Conservation (phyloP, 768 basidiomycete species). For the Sporobolomyces roseus region DNA sequence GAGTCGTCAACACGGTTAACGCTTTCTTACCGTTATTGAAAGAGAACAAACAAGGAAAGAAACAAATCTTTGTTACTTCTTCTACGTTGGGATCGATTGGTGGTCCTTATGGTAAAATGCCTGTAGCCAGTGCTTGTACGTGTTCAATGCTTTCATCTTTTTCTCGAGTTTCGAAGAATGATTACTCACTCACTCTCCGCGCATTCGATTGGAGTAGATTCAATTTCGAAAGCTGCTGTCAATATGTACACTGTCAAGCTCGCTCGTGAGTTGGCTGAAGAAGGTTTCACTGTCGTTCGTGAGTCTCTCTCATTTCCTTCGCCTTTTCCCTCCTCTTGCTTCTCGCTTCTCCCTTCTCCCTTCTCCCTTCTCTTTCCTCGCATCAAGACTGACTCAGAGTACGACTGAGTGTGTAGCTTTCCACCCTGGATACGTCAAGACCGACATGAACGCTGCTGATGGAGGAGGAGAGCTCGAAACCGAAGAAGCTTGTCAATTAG, state of each 20-base stretch:
- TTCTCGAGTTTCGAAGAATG: no score
- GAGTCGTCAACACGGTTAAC: slow-evolving; percentile 50
- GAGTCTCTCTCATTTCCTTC: background rate
- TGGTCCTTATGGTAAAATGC: background rate
- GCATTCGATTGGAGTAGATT: no score
- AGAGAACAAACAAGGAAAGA: slow-evolving; percentile 7
- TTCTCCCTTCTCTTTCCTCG: no score
- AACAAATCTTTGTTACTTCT: slow-evolving; percentile 29
- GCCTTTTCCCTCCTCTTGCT: no score
- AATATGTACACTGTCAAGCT: slow-evolving; percentile 35
- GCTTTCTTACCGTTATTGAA: slow-evolving; percentile 52
- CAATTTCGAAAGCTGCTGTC: slow-evolving; percentile 31
- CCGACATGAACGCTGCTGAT: no score
- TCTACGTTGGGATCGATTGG: background rate
- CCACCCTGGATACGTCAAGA: no score
- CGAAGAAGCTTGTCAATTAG: background rate
- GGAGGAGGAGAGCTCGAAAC: no score
- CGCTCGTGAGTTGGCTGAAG: slow-evolving; percentile 17
- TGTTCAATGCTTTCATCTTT: background rate
- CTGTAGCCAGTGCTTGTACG: slow-evolving; percentile 14
- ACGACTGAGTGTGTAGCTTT: no score
- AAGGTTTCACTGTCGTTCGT: slow-evolving; percentile 26
- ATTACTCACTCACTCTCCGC: no score
- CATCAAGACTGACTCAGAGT: no score
- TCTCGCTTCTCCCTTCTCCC: no score